Conservation (phyloP, 352 stramenopile genomes). For the Phytophthora palmivora region DNA sequence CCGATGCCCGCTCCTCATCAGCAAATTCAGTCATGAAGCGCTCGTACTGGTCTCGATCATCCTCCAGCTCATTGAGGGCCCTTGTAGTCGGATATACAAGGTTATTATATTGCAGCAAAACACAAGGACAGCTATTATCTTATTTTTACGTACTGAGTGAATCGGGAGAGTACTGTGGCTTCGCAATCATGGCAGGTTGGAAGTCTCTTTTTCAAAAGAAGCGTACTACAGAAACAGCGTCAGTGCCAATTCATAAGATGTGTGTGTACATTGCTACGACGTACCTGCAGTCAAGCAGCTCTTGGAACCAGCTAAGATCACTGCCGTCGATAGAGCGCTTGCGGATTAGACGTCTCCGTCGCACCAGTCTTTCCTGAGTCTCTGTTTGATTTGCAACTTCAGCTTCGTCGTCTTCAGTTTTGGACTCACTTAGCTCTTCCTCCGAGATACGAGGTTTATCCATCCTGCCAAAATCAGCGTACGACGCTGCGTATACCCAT, state of each 20-base stretch:
- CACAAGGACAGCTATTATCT: not conserved
- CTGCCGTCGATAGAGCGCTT: constrained; percentile 77
- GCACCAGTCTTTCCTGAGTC: constrained; percentile 37
- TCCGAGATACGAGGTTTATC: constrained; percentile 9
- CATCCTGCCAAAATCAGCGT: constrained; percentile 42
- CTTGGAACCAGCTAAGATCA: constrained; percentile 85
- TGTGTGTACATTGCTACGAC: not conserved
- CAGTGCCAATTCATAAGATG: no score
- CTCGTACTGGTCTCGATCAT: constrained; percentile 63
- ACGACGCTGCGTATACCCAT: constrained; percentile 71
- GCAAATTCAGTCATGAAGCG: constrained; percentile 61
- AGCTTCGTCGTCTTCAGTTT: constrained; percentile 2
- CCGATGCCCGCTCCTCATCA: constrained; percentile 33
- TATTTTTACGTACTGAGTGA: constrained; percentile 55
- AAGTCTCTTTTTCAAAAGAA: constrained; percentile 74
- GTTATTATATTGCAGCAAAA: constrained; percentile 2
- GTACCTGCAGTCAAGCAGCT: constrained; percentile 83
- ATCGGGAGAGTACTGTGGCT: constrained; percentile 48
- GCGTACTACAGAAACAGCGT: constrained; percentile 37
- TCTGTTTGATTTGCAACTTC: constrained; percentile 6
- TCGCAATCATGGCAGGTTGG: constrained; percentile 83
- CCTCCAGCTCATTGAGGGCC: constrained; percentile 51
- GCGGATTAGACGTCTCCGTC: constrained; percentile 60
- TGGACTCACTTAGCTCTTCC: constrained; percentile 5
- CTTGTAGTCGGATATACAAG: constrained; percentile 31